These are phyloP conservation scores for Exophiala mesophila DNA, from an alignment of 2,329 filamentous ascomycete species.

Conservation along the genomic window DNA sequence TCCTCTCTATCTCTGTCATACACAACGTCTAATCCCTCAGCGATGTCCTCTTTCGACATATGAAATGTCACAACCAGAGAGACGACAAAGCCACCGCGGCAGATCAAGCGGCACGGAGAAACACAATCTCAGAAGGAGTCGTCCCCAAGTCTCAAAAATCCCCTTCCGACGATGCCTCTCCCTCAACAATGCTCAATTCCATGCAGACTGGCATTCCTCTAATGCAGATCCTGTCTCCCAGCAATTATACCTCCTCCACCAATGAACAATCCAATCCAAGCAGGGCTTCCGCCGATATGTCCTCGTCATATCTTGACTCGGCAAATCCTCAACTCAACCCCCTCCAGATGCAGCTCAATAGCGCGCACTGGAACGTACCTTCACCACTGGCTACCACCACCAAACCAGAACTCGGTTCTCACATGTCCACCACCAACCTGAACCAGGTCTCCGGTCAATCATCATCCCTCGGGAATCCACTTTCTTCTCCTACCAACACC, in stretches of 20 bases:
- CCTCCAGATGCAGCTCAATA: conserved; percentile 13
- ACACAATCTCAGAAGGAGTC: conserved; percentile 25
- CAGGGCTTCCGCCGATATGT: conserved; percentile 1
- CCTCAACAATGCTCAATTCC: conserved; percentile 19
- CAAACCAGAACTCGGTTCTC: conserved; percentile 10
- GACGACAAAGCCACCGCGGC: conserved; percentile 32
- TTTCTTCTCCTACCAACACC: conserved; percentile 16
- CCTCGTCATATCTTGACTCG: conserved; percentile 12
- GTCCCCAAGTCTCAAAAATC: conserved; percentile 24
- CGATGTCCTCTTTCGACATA: conserved; percentile 49
- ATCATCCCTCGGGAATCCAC: conserved; percentile 17
- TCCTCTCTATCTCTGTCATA: conserved; percentile 5
- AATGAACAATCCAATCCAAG: conserved; percentile 11
- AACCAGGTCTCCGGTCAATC: conserved; percentile 19
- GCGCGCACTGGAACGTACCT: conserved; percentile 11
- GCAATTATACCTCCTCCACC: conserved; percentile 14
- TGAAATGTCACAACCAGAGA: conserved; percentile 46
- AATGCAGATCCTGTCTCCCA: conserved; percentile 23
- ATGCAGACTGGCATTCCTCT: conserved; percentile 15
- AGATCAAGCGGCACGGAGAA: conserved; percentile 29
- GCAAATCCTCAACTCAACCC: conserved; percentile 8
- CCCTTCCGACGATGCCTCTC: conserved; percentile 27
- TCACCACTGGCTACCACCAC: conserved; percentile 13
- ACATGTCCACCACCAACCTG: conserved; percentile 11
- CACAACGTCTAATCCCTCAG: conserved; percentile 29